Evolutionary conservation across 2,329 filamentous ascomycete genomes (phyloP).

Genomic region (Fusarium nelsonii): DNA sequence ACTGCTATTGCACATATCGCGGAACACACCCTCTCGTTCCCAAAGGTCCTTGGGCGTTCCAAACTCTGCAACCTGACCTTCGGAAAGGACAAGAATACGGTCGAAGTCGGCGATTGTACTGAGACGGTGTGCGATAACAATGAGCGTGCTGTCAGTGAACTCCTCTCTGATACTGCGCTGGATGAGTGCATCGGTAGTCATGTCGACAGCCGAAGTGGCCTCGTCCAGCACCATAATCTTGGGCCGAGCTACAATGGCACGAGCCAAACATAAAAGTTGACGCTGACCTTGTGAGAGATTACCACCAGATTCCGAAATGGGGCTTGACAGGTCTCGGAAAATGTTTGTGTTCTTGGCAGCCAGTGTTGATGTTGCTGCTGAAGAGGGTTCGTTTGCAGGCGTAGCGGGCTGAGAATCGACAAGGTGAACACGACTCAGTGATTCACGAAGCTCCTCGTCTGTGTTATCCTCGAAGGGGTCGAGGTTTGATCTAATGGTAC

Average conservation of each 20-base stretch:
- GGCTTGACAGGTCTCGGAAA: constrained; percentile 71
- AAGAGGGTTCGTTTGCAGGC: constrained; percentile 55
- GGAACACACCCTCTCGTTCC: constrained; percentile 67
- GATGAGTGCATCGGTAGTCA: constrained; percentile 79
- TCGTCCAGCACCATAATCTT: constrained; percentile 86
- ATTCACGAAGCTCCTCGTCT: constrained; percentile 77
- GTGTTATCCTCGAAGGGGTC: constrained; percentile 80
- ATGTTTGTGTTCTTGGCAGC: constrained; percentile 70
- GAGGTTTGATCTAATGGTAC: constrained; percentile 80
- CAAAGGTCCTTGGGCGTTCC: constrained; percentile 74
- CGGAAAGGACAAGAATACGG: constrained; percentile 76
- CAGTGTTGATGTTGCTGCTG: constrained; percentile 51
- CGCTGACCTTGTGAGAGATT: constrained; percentile 83
- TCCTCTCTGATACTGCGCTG: constrained; percentile 79
- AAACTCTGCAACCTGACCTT: constrained; percentile 76
- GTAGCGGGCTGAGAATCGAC: constrained; percentile 58
- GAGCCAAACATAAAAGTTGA: constrained; percentile 80
- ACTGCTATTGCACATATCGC: constrained; percentile 72
- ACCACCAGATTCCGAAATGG: constrained; percentile 77
- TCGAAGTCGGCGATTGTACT: constrained; percentile 84
- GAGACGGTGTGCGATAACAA: constrained; percentile 81
- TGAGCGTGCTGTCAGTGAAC: constrained; percentile 74
- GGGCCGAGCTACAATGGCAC: constrained; percentile 77
- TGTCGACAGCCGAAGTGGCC: constrained; percentile 82
- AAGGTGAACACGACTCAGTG: constrained; percentile 78